Evolutionary conservation across 495 filamentous ascomycete genomes (phyloP).

Genomic region (Parmelia sp.): DNA sequence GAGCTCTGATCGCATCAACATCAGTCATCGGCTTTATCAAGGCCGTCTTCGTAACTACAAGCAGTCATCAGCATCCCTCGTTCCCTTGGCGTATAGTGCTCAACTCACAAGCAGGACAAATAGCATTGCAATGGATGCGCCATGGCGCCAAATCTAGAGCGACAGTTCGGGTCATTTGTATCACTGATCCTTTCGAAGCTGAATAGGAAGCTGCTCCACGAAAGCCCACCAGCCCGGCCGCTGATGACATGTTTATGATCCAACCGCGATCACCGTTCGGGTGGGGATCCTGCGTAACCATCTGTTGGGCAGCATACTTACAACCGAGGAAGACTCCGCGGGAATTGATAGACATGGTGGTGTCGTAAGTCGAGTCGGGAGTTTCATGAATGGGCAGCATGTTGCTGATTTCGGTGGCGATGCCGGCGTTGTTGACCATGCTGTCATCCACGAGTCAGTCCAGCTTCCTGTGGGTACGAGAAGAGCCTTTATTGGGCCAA

Average conservation of each 20-base stretch:
- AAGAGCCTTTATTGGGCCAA: conserved; percentile 25
- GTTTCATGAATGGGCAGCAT: conserved; percentile 30
- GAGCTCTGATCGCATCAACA: conserved; percentile 5
- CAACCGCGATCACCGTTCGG: conserved; percentile 44
- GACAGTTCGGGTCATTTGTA: conserved; percentile 42
- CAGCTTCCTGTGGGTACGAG: conserved; percentile 36
- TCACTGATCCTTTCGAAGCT: conserved; percentile 48
- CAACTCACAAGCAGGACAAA: conserved; percentile 50
- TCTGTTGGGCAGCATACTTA: conserved; percentile 42
- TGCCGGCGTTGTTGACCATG: conserved; percentile 48
- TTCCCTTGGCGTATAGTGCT: not conserved
- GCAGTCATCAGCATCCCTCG: not conserved
- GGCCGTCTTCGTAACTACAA: conserved; percentile 20
- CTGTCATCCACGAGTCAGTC: conserved; percentile 37
- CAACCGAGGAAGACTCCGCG: conserved; percentile 44
- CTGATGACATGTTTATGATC: conserved; percentile 48
- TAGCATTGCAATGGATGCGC: conserved; percentile 49
- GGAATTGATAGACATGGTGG: conserved; percentile 38
- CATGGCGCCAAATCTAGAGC: conserved; percentile 47
- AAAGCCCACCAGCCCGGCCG: conserved; percentile 39
- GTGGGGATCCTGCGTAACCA: conserved; percentile 43
- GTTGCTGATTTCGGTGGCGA: not conserved
- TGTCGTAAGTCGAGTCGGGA: conserved; percentile 36
- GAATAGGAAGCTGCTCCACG: conserved; percentile 38
- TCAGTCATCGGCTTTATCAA: conserved; percentile 16